phyloP scores from a whole-genome alignment of 495 filamentous ascomycete genomes.

The Antarctomyces pellizariae region DNA sequence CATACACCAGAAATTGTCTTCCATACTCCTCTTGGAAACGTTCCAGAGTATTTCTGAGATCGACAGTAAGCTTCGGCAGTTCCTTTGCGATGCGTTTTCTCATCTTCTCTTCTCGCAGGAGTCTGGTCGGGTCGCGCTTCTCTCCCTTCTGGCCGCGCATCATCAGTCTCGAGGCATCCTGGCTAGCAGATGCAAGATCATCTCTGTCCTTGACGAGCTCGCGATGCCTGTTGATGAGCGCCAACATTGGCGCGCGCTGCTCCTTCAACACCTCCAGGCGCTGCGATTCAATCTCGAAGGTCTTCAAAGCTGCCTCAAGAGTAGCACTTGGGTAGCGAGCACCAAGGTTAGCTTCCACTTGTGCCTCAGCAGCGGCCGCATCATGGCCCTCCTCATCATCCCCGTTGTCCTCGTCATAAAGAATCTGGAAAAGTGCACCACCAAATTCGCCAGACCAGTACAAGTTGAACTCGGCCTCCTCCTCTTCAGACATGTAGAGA shows the following conservation, averaged over 20 bases:
- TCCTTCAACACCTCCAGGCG: conserved; percentile 65
- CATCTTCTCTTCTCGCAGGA: conserved; percentile 97
- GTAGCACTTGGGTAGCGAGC: too few relatives aligned
- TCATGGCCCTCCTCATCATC: too few relatives aligned
- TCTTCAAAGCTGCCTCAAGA: conserved; percentile 35
- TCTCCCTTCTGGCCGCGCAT: conserved; percentile 72
- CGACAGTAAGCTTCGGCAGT: conserved; percentile 67
- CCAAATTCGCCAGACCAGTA: conserved; percentile 77
- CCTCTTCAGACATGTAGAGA: conserved; percentile 86
- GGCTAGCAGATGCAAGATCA: conserved; percentile 63
- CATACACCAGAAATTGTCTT: conserved; percentile 76
- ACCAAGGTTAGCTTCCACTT: too few relatives aligned
- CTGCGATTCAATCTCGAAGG: conserved; percentile 72
- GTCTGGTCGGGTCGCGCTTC: conserved; percentile 73
- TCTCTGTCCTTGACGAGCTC: conserved; percentile 70
- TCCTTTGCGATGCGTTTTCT: conserved; percentile 90
- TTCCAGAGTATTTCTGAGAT: conserved; percentile 61
- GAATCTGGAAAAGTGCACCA: conserved; percentile 77
- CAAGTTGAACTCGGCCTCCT: conserved; percentile 92
- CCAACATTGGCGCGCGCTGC: conserved; percentile 64
- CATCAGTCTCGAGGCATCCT: conserved; percentile 86
- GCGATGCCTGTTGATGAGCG: conserved; percentile 64
- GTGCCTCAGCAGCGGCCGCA: too few relatives aligned
- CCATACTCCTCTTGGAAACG: conserved; percentile 87
- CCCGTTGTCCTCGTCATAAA: too few relatives aligned